These are phyloP conservation scores for Dioscorea dumetorum DNA, from an alignment of 106 monocot species.

Conservation along the genomic window DNA sequence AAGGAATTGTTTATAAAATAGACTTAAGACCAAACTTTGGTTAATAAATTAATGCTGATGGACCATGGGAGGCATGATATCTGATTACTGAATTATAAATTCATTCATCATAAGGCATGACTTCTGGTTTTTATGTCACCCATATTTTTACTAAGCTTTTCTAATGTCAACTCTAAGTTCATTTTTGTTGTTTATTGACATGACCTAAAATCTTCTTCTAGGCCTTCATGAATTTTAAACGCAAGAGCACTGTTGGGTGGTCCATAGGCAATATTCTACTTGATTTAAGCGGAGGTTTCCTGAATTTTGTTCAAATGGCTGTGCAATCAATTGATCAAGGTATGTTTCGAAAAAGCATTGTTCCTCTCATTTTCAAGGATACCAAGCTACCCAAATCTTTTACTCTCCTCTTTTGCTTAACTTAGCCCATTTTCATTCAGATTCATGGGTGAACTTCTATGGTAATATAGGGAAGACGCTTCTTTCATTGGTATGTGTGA, in stretches of 20 bases:
- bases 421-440: constrained; percentile 7
- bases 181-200: not conserved
- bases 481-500: constrained; percentile 32
- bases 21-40: too few relatives aligned
- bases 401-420: not conserved
- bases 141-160: too few relatives aligned
- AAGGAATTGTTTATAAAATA: too few relatives aligned
- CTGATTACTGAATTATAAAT: too few relatives aligned
- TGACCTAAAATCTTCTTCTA: not conserved
- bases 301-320: constrained; percentile 15
- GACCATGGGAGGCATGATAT: too few relatives aligned
- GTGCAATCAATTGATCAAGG: constrained; percentile 17
- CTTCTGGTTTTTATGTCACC: too few relatives aligned
- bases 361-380: not conserved
- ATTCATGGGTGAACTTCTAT: constrained; percentile 41
- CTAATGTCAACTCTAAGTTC: too few relatives aligned
- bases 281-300: constrained; percentile 3
- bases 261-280: constrained; percentile 15
- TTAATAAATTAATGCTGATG: too few relatives aligned
- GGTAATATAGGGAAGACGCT: constrained; percentile 49
- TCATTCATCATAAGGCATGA: too few relatives aligned
- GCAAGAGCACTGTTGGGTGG: constrained; percentile 17
- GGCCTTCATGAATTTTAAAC: constrained; percentile 11
- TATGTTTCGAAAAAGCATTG: not conserved
- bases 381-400: not conserved